A percentile compares a stretch with the other conserved stretches of the same genome.
Conservation (phyloP, 805 yeast genomes). For the Lipomyces sp. region DNA sequence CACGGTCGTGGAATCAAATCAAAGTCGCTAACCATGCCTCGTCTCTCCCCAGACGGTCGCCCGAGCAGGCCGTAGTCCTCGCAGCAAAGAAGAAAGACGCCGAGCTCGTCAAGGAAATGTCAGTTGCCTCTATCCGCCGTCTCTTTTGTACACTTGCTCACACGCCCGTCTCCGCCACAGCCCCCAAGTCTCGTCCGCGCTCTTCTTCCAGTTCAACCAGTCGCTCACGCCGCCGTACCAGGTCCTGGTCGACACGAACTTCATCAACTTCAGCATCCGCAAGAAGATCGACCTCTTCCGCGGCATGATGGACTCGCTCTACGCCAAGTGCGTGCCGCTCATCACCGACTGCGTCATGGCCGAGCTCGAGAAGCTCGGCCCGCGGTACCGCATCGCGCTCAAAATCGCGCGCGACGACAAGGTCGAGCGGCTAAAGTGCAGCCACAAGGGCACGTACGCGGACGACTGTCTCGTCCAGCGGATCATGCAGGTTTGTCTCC, state of each 20-base stretch:
- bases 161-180: slow-evolving; percentile 38
- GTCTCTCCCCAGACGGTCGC: no score
- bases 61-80: slow-evolving; percentile 37
- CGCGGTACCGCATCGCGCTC: slow-evolving; percentile 88
- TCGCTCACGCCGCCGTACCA: slow-evolving; percentile 98
- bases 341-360: slow-evolving; percentile 98
- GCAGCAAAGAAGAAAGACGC: slow-evolving; percentile 56
- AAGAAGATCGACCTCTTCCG: slow-evolving; percentile 91
- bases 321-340: slow-evolving; percentile 92
- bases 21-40: no score
- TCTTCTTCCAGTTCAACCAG: slow-evolving; percentile 89
- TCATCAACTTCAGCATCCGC: slow-evolving; percentile 92
- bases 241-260: slow-evolving; percentile 92
- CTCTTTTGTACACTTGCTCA: slow-evolving; percentile 1
- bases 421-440: slow-evolving; percentile 77
- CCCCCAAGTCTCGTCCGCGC: slow-evolving; percentile 94
- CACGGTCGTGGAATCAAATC: not conserved
- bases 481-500: slow-evolving; percentile 57
- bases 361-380: slow-evolving; percentile 93
- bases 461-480: slow-evolving; percentile 95
- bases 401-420: slow-evolving; percentile 92
- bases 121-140: slow-evolving; percentile 18
- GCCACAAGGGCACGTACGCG: slow-evolving; percentile 95
- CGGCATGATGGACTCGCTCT: slow-evolving; percentile 94
- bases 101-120: slow-evolving; percentile 63